Base-by-base conservation (phyloP, 1,284 basidiomycete genomes). In the Apiotrichum porosum region DNA sequence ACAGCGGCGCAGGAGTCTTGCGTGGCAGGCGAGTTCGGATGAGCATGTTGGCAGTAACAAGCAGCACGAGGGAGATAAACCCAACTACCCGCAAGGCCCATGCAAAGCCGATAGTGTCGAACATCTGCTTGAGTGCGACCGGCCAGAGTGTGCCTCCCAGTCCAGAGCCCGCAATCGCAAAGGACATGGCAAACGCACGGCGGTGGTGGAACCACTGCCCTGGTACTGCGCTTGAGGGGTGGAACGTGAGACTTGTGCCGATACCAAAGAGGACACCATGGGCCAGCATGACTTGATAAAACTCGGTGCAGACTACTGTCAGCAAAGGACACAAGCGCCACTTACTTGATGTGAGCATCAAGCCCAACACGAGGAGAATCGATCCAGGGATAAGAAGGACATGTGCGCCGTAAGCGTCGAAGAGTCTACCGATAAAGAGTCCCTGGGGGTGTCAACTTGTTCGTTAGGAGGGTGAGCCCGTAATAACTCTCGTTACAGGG, bases 201-300 rank as follows among this genome's bases (percentile, higher is more conserved):
- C 54, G 37, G 21, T 46, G 42, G 10, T 56, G 38, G 37, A 65
- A 81, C 77, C 79, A 81, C 51, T 81, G 80, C 1, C 77, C 74
- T 3, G 80, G 62, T 37, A 79, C 71, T 0, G 77, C 74, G 1
- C 75, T 64, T 0, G 76, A 74, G 3, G 79, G 78, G 19, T 76
- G 75, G 55, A 77, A 81, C 17, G 80, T 69, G 3, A 77, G 65
- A 3, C 79, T 79, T 6, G 57, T 60, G 4, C 51, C 57, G 42
- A 62, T 34, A 5, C 53, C 60, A 23, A 58, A 44, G 12, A 59
- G 44, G 60, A 65, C 37, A 9, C 50, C 62, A 37, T 57, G 57
- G 14, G 50, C 42, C 6, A 61, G 58, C 31, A 63, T 54, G 39
- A 57, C 37, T n/a, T 83, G 81, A 78, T 79, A 83, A 60, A 81